Conservation (phyloP, 768 basidiomycete species). For the Suillus variegatus region DNA sequence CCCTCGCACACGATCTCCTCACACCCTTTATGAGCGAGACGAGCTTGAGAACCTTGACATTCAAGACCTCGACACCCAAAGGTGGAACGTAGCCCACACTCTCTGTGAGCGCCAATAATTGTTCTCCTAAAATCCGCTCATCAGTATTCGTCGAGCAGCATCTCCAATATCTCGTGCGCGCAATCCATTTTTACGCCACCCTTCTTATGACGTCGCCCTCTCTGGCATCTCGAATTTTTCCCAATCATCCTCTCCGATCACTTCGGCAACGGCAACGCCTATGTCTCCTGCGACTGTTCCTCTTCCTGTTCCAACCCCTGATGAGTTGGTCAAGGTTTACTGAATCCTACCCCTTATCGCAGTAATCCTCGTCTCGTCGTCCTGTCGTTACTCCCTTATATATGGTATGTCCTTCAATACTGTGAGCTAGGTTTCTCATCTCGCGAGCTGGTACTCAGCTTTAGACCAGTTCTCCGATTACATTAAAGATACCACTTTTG, state of each 20-base stretch:
- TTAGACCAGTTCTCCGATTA: background rate
- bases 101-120: conserved; percentile 24
- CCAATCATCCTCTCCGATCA: conserved; percentile 30
- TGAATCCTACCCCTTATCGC: conserved; percentile 20
- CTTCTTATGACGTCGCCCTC: conserved; percentile 44
- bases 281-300: conserved; percentile 63
- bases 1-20: conserved; percentile 29
- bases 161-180: conserved; percentile 82
- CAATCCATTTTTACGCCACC: conserved; percentile 72
- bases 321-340: conserved; percentile 52
- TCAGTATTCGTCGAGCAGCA: conserved; percentile 39
- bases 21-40: conserved; percentile 27
- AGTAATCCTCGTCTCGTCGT: conserved; percentile 2
- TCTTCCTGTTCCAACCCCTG: conserved; percentile 67
- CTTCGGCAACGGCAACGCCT: conserved; percentile 25
- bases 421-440: background rate
- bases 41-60: conserved; percentile 36
- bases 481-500: conserved; percentile 3
- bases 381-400: conserved; percentile 11
- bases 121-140: background rate
- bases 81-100: conserved; percentile 33
- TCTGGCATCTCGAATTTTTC: conserved; percentile 29
- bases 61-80: conserved; percentile 33
- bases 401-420: background rate
- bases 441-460: background rate